phyloP scores from a whole-genome alignment of 495 filamentous ascomycete genomes.

The Lentithecium fluviatile region DNA sequence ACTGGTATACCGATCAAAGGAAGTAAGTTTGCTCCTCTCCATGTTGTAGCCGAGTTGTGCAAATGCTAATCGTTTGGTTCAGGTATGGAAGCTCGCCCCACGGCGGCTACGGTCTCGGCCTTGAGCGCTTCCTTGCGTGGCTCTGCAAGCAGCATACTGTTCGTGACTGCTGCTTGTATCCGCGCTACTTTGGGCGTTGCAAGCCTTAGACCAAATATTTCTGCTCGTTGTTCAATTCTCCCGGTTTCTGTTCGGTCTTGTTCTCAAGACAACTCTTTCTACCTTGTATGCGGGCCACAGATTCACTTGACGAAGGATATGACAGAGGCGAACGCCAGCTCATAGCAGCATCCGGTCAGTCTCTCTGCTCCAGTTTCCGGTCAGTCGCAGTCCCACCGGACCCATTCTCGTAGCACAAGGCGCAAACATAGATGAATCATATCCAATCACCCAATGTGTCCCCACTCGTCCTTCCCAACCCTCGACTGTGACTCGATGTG shows the following conservation, averaged over 20 bases:
- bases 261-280: background rate
- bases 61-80: slow-evolving; percentile 36
- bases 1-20: slow-evolving; percentile 98
- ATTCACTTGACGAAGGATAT: too few species aligned
- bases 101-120: slow-evolving; percentile 90
- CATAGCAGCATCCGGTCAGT: too few species aligned
- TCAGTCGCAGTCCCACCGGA: too few species aligned
- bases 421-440: slow-evolving; percentile 15
- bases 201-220: slow-evolving; percentile 60
- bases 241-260: background rate
- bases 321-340: too few species aligned
- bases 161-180: slow-evolving; percentile 84
- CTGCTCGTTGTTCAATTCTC: background rate
- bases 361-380: too few species aligned
- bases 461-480: too few species aligned
- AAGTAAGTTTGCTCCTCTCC: slow-evolving; percentile 65
- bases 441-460: slow-evolving; percentile 22
- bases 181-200: slow-evolving; percentile 90
- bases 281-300: background rate
- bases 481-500: too few species aligned
- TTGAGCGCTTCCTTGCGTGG: slow-evolving; percentile 97
- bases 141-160: slow-evolving; percentile 90
- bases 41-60: slow-evolving; percentile 1
- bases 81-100: slow-evolving; percentile 94
- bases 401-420: slow-evolving; percentile 5